Conservation (phyloP, 257 asterid species). For the Petunia axillaris region DNA sequence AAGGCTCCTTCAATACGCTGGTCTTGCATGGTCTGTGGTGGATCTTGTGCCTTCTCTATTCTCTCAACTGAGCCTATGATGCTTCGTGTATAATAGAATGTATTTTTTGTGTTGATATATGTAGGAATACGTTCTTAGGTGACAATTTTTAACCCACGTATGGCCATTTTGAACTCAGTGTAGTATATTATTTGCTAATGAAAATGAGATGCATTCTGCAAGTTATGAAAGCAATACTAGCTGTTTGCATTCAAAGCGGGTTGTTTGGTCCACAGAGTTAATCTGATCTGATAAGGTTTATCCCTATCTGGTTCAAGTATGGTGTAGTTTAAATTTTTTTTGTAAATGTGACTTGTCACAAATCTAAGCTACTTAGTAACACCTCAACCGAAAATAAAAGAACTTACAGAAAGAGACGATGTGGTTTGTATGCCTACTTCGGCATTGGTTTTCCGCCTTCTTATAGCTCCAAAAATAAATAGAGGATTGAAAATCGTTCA, state of each 20-base stretch:
- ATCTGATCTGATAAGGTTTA: neutral
- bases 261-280: neutral
- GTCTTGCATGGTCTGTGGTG: conserved; percentile 95
- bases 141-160: conserved; percentile 15
- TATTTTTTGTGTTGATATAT: conserved; percentile 24
- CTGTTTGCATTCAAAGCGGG: neutral
- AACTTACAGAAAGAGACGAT: neutral
- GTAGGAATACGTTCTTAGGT: conserved; percentile 11
- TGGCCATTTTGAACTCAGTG: conserved; percentile 13
- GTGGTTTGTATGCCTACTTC: neutral
- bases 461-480: neutral
- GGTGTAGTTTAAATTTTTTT: neutral
- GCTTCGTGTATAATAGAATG: conserved; percentile 29
- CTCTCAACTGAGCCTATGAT: conserved; percentile 66
- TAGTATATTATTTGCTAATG: conserved; percentile 17
- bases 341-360: neutral
- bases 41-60: conserved; percentile 91
- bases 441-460: neutral
- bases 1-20: conserved; percentile 91
- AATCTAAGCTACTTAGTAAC: neutral
- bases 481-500: neutral
- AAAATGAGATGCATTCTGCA: conserved; percentile 16
- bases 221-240: conserved; percentile 13
- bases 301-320: neutral
- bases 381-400: neutral